Percentiles rank a stretch among this genome's conserved stretches.
Conservation (phyloP, 1,284 basidiomycete genomes). For the Phellopilus nigrolimitatus region DNA sequence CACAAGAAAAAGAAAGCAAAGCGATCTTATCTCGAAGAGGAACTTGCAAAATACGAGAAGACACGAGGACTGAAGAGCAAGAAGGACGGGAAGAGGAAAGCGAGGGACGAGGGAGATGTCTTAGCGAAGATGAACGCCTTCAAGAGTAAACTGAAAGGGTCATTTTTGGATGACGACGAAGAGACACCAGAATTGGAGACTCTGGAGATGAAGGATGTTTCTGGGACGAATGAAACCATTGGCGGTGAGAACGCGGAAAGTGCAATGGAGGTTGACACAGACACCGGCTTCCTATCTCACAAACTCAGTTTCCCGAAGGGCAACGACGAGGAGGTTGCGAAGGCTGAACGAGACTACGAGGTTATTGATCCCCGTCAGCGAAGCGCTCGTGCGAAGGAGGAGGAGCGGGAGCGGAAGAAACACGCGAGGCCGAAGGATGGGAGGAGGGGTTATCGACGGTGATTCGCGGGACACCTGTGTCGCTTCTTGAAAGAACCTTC, state of each 20-base stretch:
- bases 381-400: conserved; percentile 64
- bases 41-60: conserved; percentile 74
- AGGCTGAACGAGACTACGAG: conserved; percentile 87
- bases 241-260: conserved; percentile 19
- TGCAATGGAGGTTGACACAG: conserved; percentile 73
- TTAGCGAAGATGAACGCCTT: conserved; percentile 70
- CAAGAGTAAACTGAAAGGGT: conserved; percentile 59
- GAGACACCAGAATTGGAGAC: conserved; percentile 24
- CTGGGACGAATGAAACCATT: conserved; percentile 3
- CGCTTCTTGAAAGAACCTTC: not conserved
- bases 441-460: conserved; percentile 18
- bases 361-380: conserved; percentile 78
- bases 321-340: conserved; percentile 65
- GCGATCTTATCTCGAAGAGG: conserved; percentile 73
- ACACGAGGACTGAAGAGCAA: conserved; percentile 59
- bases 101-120: conserved; percentile 68
- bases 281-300: conserved; percentile 77
- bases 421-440: conserved; percentile 32
- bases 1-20: conserved; percentile 52
- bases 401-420: conserved; percentile 63
- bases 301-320: conserved; percentile 75
- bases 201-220: conserved; percentile 22
- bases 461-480: not conserved
- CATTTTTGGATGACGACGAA: conserved; percentile 34
- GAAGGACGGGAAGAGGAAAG: conserved; percentile 38